Conservation (phyloP, 108 stramenopile species). For the Cyclotella kingstonii region DNA sequence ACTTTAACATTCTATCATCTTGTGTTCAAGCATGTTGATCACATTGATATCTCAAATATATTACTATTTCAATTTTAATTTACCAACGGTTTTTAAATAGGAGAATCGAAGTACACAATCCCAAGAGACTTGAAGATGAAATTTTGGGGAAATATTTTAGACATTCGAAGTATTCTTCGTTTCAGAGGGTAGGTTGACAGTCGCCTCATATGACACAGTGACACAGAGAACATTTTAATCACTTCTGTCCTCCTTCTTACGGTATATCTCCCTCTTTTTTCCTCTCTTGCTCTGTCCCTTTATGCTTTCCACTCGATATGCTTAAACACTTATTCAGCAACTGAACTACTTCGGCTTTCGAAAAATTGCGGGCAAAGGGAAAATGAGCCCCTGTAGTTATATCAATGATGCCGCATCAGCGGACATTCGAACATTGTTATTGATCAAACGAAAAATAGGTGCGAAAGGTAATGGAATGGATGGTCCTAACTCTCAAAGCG, state of each 20-base stretch:
- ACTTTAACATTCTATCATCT: no score
- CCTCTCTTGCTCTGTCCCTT: neutral
- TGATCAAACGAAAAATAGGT: constrained; percentile 60
- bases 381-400: constrained; percentile 91
- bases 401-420: constrained; percentile 79
- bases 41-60: no score
- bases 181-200: constrained; percentile 57
- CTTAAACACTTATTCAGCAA: constrained; percentile 46
- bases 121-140: constrained; percentile 68
- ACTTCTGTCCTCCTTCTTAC: no score
- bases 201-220: no score
- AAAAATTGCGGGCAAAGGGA: constrained; percentile 90
- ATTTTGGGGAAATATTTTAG: constrained; percentile 86
- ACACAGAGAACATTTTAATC: no score
- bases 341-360: constrained; percentile 91
- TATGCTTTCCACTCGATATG: neutral
- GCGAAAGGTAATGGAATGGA: neutral
- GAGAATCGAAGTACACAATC: constrained; percentile 82
- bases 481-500: no score
- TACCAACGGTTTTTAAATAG: constrained; percentile 9
- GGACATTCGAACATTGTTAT: constrained; percentile 79
- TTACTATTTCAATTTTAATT: no score
- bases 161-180: constrained; percentile 87
- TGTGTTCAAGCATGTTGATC: no score
- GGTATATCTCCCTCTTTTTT: no score